Evolutionary conservation across 306 rosid genomes (phyloP), one percentile per base, ranked within the genome.

Genomic region (Herpetospermum pedunculosum): DNA sequence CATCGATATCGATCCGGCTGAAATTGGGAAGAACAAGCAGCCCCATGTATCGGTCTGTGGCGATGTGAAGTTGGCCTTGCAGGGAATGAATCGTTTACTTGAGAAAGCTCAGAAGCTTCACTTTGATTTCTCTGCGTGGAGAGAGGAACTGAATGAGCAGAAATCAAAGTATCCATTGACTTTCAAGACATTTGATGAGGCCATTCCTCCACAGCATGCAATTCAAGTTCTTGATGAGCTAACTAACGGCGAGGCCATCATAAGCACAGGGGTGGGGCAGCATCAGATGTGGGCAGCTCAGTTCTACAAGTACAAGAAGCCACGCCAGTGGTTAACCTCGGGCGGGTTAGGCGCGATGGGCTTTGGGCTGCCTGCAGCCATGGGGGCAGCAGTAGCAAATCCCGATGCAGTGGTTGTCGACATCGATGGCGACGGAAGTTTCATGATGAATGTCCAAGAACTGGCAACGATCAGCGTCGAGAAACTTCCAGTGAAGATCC

Each of bases 291-390:
- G 77, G 77, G 77, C 77, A 37, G 77, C 77, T 21, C 96, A 94
- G 59, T 92, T 84, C 76, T 94, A 91, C 78, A 85, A 85, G 67
- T 89, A 88, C 25, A 83, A 81, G 79, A 83, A 88, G 75, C 98
- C 97, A 2, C 86, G 96, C 15, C 96, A 89, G 43, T 94, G 96
- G 96, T 79, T 94, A 74, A 89, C 97, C 0, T 94, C 96, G 0
- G 96, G 94, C 13, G 98, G 98, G 15, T 84, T 94, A 11, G 98
- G 97, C 1, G 97, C 97, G 0, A 94, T 94, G 98, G 98, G 98
- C 18, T 94, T 94, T 52, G 97, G 97, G 4, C 78, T 91, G 72
- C 98, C 98, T 9, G 97, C 95, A 4, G 98, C 97, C 6, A 78
- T 94, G 9, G 96, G 96, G 38, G 98, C 96, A 2, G 91, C 95